A percentile compares a stretch with the other conserved stretches of the same genome.
Conservation (phyloP, 305 asterid genomes). For the Lippia alba region DNA sequence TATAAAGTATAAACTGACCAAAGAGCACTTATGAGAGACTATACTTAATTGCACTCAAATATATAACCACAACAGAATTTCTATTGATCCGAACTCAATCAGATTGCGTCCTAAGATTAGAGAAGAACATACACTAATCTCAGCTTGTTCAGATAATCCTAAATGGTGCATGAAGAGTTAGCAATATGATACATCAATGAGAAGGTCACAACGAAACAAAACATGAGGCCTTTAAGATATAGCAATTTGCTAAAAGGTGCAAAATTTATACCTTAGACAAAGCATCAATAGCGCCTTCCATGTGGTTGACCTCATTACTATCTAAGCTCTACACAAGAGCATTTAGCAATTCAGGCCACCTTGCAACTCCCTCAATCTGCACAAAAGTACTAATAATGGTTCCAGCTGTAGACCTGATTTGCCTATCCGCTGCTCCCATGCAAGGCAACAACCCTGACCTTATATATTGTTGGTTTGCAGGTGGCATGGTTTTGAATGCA, state of each 20-base stretch:
- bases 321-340: constrained; percentile 89
- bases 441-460: constrained; percentile 87
- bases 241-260: constrained; percentile 15
- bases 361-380: constrained; percentile 82
- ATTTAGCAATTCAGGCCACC: constrained; percentile 93
- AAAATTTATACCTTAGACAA: constrained; percentile 79
- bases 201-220: constrained; percentile 17
- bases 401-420: constrained; percentile 95
- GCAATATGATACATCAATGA: no score
- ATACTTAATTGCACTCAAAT: constrained; percentile 1
- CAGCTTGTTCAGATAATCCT: no score
- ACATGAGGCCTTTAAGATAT: background rate
- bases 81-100: constrained; percentile 13
- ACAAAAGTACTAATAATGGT: constrained; percentile 87
- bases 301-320: constrained; percentile 82
- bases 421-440: constrained; percentile 82
- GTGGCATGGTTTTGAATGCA: constrained; percentile 67
- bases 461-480: constrained; percentile 70
- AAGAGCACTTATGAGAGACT: background rate
- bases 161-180: no score
- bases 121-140: background rate
- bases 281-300: constrained; percentile 99
- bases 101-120: constrained; percentile 6
- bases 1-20: background rate
- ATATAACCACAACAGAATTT: constrained; percentile 2